Base-by-base conservation (phyloP, 768 basidiomycete genomes). In the Calocybe indica region DNA sequence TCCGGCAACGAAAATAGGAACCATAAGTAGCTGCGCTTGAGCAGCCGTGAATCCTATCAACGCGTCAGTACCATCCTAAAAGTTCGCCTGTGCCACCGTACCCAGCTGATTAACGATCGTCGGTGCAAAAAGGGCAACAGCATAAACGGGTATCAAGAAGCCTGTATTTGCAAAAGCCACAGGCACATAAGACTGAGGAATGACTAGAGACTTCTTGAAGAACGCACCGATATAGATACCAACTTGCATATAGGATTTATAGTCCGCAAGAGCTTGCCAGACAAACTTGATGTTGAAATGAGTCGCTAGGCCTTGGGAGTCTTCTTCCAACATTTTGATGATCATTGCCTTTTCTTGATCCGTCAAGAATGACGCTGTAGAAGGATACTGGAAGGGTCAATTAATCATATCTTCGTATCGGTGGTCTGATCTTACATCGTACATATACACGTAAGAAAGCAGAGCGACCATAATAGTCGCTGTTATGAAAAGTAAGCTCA, bases 301-400 rank as follows among this genome's bases (percentile, higher is more conserved):
- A 1, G 71, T 76, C 6, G 73, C 66, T 15, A 71, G 69, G 49
- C 68, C 66, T 52, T 69, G 69, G 1, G 64, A 58, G 43, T 79
- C 77, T 40, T 70, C 65, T 51, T 68, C 71, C 46, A 79, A 56
- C 66, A 74, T 60, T 10, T 65, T 49, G 11, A 71, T 49, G 6
- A 79, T 59, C 41, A 60, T 53, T 37, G 45, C 53, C 41, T 68
- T 70, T 53, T 82, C 80, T 1, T 54, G 46, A 7, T 68, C 64
- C 9, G 69, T 73, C 47, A 82, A 60, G 63, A 82, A 83, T 14
- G 62, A 67, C 9, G 80, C 80, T 1, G 80, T 83, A 52, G 75
- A 74, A 28, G 80, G 78, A 58, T 76, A 80, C 75, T 77, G 51
- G 30, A 32, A 31, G 11, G 11, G 28, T 46, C 46, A 30, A 22